Conservation (phyloP, 371 early-diverging fungal species). For the Mucor circinelloides region DNA sequence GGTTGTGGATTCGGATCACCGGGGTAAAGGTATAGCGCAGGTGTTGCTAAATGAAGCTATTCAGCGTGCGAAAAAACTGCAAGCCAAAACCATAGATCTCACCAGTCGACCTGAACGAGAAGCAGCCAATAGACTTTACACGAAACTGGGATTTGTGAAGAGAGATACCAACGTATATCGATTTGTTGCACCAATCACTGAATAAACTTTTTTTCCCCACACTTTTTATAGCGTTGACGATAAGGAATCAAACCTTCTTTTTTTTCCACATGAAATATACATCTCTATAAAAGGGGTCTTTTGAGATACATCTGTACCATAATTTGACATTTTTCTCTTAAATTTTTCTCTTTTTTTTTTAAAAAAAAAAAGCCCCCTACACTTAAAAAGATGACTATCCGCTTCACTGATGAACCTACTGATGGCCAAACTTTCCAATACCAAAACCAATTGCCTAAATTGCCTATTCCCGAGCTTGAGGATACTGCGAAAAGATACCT, state of each 20-base stretch:
- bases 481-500: slow-evolving; percentile 82
- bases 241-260: neutral
- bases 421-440: slow-evolving; percentile 51
- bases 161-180: slow-evolving; percentile 52
- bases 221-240: neutral
- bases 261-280: neutral
- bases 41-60: slow-evolving; percentile 30
- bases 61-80: slow-evolving; percentile 18
- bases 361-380: neutral
- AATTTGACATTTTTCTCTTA: neutral
- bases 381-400: slow-evolving; percentile 7
- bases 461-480: slow-evolving; percentile 88
- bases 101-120: slow-evolving; percentile 49
- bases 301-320: neutral
- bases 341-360: slow-evolving; percentile 5
- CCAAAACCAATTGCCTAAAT: slow-evolving; percentile 68
- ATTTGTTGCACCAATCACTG: slow-evolving; percentile 19
- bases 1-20: slow-evolving; percentile 29
- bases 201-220: slow-evolving; percentile 13
- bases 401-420: slow-evolving; percentile 12
- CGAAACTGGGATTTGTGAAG: slow-evolving; percentile 46
- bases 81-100: slow-evolving; percentile 43
- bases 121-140: slow-evolving; percentile 49
- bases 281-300: neutral
- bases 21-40: slow-evolving; percentile 41